Evolutionary conservation across 495 filamentous ascomycete species (phyloP).

Genomic region (Achaetomiella virescens): DNA sequence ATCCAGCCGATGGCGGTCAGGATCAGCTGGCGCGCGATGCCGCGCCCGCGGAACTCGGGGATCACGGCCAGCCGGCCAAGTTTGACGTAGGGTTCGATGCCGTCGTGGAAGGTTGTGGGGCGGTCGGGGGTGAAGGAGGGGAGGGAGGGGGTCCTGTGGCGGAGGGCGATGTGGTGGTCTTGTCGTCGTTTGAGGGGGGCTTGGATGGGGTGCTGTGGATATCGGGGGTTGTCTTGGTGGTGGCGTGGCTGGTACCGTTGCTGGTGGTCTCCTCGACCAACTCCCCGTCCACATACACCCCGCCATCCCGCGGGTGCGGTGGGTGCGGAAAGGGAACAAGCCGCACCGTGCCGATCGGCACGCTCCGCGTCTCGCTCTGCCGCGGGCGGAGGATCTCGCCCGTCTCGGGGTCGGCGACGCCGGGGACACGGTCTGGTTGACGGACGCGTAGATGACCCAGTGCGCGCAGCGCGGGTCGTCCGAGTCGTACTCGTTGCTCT

Average conservation of each 20-base stretch:
- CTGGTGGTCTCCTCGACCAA: slow-evolving; percentile 18
- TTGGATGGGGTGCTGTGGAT: slow-evolving; percentile 20
- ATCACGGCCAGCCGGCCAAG: slow-evolving; percentile 69
- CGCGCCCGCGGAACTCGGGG: slow-evolving; percentile 53
- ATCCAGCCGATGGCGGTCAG: slow-evolving; percentile 59
- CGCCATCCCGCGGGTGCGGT: slow-evolving; percentile 48
- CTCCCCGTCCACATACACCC: slow-evolving; percentile 33
- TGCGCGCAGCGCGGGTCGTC: slow-evolving; percentile 74
- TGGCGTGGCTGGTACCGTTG: not conserved
- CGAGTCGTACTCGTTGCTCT: slow-evolving; percentile 65
- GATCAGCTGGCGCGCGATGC: slow-evolving; percentile 58
- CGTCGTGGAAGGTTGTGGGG: slow-evolving; percentile 45
- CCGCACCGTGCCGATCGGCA: slow-evolving; percentile 67
- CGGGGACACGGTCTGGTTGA: slow-evolving; percentile 32
- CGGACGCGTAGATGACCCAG: slow-evolving; percentile 67
- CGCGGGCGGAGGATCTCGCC: slow-evolving; percentile 26
- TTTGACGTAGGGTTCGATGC: slow-evolving; percentile 67
- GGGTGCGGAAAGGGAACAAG: slow-evolving; percentile 71
- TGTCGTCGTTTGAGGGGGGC: not conserved
- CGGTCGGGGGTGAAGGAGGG: slow-evolving; percentile 34
- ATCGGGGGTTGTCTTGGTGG: no score
- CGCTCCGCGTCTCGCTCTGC: slow-evolving; percentile 29
- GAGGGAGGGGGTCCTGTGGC: slow-evolving; percentile 1
- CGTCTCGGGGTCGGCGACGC: slow-evolving; percentile 28
- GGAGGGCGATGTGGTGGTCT: not conserved